Base-by-base conservation (phyloP, 352 stramenopile genomes). In the Globisporangium nagaii region DNA sequence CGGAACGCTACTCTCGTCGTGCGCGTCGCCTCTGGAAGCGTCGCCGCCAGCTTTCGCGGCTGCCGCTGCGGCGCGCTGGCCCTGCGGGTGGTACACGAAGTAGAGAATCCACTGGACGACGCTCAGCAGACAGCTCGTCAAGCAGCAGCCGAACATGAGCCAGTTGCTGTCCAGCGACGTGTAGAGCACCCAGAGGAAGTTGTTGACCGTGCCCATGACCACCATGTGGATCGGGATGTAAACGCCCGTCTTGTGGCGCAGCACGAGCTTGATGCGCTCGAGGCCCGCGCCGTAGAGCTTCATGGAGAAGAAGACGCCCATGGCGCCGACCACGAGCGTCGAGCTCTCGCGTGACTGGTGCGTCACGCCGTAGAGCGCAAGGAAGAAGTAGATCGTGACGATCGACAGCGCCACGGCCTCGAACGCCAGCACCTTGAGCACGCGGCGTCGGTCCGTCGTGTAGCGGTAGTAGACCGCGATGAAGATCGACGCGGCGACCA, bases 171-270 rank as follows among this genome's bases (percentile, higher is more conserved):
- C 47, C 22, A 63, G 41, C 32, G 32, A 37, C 19, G 56, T 59
- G 41, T 63, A 58, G n/a, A 53, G 39, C n/a, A 63, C 56, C 56
- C 56, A 86, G 2, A 77, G 57, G 4, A 28, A 56, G 53, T 76
- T 81, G 63, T 79, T 86, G 42, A 71, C 52, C 1, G 67, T 56
- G 25, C 66, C 69, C 25, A 70, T 67, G 36, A 75, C 37, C 13
- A 80, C 66, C 62, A 86, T 73, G 45, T 75, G 60, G 43, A 86
- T 69, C 32, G 75, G 73, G 45, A 86, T 70, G 63, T 78, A 84
- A 15, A 70, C 61, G 19, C 55, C 73, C 15, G 62, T 80, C 45
- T 71, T 70, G 56, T 70, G 46, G 39, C 66, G 66, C 32, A 77
- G 58, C 28, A 79, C 70, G 20, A 69, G 67, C 25, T 60, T 62